Evolutionary conservation across 2,329 filamentous ascomycete species (phyloP).

Genomic region (Chaetomiaceae sp.): DNA sequence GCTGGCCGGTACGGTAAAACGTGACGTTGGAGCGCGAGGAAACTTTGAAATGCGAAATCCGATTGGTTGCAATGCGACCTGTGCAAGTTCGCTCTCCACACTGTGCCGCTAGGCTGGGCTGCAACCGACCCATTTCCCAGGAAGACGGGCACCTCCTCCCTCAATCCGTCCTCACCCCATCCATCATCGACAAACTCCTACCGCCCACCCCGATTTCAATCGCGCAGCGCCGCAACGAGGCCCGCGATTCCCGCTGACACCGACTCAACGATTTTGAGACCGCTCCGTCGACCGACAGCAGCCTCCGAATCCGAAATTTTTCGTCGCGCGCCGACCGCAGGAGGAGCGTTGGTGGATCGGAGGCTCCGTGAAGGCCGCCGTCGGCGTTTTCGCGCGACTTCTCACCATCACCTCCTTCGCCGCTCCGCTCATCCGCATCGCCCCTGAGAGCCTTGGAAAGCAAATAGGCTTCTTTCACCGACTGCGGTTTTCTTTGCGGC

Average conservation of each 20-base stretch:
- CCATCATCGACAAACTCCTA: slow-evolving; percentile 24
- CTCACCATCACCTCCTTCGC: slow-evolving; percentile 22
- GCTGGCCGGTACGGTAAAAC: background rate
- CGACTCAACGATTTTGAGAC: slow-evolving; percentile 13
- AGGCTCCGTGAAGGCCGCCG: slow-evolving; percentile 23
- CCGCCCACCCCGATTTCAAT: slow-evolving; percentile 21
- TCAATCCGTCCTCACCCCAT: slow-evolving; percentile 16
- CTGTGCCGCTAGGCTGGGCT: slow-evolving; percentile 7
- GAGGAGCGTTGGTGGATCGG: slow-evolving; percentile 24
- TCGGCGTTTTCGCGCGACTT: slow-evolving; percentile 27
- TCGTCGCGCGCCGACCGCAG: slow-evolving; percentile 19
- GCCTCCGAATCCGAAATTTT: slow-evolving; percentile 16
- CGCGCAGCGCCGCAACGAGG: slow-evolving; percentile 24
- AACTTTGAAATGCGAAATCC: no score
- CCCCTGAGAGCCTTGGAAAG: background rate
- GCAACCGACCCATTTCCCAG: background rate
- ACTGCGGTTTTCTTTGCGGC: slow-evolving; percentile 7
- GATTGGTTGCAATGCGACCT: slow-evolving; percentile 17
- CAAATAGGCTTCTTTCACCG: background rate
- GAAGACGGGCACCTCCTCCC: slow-evolving; percentile 21
- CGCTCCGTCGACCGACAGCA: background rate
- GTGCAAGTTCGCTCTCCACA: slow-evolving; percentile 9
- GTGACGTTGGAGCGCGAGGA: background rate
- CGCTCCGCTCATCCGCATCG: slow-evolving; percentile 17
- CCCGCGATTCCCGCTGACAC: slow-evolving; percentile 19